Evolutionary conservation across 768 basidiomycete species (phyloP), one percentile per base, ranked within the genome.

Genomic region (Clitopilus hobsonii): DNA sequence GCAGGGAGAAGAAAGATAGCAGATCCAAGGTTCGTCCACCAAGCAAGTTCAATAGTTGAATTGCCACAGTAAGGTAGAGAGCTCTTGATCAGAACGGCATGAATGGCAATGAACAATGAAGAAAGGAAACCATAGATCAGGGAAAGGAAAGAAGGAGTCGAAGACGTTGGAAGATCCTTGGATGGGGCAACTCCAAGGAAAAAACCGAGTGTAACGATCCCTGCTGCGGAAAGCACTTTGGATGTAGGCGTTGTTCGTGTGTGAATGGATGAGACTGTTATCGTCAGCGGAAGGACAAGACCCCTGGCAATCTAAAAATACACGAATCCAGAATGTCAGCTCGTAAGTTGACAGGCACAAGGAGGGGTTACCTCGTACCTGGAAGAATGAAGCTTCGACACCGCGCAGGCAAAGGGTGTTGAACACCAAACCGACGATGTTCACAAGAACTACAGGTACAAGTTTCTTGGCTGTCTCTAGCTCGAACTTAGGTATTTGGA

Each of bases 321-420:
- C 16, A 53, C 36, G 36, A 45, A 23, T 38, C 20, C 16, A 49
- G 49, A 14, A 48, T 18, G 45, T n/a, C 49, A 45, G 41, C n/a
- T n/a, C n/a, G n/a, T n/a, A n/a, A n/a, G n/a, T n/a, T 10, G 4
- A 45, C 41, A 45, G 41, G 50, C 49, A 29, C 28, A 22, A 27
- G 28, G 27, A 29, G n/a, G 23, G 51, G 38, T 24, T 36, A 8
- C 14, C 18, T 38, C 59, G 30, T 58, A 86, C 87, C 76, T 90
- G 89, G 69, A 90, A 92, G 68, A 87, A 92, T 0, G 85, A 84
- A 2, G 89, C 88, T 54, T 91, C 89, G 18, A 92, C 88, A 52
- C 82, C 84, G 24, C 88, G 78, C 52, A 91, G 73, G 63, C 90
- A 91, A 5, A 90, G 77, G 0, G 85, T 89, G 59, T 91, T 91